Conservation (phyloP, 495 filamentous ascomycete species). For the Talaromyces thailandensis region DNA sequence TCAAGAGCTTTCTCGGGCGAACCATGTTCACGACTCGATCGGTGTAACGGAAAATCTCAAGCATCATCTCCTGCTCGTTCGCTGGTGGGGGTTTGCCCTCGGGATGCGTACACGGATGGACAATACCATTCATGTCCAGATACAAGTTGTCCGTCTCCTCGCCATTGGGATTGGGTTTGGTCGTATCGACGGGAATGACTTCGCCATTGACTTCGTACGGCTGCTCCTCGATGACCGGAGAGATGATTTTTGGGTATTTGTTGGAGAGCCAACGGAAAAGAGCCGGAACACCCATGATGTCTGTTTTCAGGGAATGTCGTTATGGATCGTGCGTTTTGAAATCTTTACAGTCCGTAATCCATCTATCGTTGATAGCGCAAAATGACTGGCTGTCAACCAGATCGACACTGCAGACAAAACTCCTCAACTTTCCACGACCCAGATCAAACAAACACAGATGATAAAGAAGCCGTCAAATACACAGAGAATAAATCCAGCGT, state of each 20-base stretch:
- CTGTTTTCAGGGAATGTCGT: slow-evolving; percentile 1
- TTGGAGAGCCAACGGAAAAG: slow-evolving; percentile 88
- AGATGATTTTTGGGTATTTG: slow-evolving; percentile 96
- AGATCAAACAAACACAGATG: neutral
- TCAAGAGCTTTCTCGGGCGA: slow-evolving; percentile 84
- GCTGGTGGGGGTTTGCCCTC: slow-evolving; percentile 86
- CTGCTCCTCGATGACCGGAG: slow-evolving; percentile 77
- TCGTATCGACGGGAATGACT: slow-evolving; percentile 73
- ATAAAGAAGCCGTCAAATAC: neutral
- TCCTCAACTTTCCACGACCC: neutral
- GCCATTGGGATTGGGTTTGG: slow-evolving; percentile 88
- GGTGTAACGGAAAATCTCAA: slow-evolving; percentile 94
- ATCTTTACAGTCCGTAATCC: neutral
- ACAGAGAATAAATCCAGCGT: slow-evolving; percentile 2
- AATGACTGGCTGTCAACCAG: neutral
- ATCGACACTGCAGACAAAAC: neutral
- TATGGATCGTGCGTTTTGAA: neutral
- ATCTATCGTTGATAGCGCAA: neutral
- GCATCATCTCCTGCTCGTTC: slow-evolving; percentile 98
- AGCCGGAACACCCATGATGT: slow-evolving; percentile 87
- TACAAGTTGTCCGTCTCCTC: slow-evolving; percentile 98
- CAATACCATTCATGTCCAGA: slow-evolving; percentile 99
- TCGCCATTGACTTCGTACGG: slow-evolving; percentile 70
- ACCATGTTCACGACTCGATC: slow-evolving; percentile 98
- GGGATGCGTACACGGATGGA: slow-evolving; percentile 97